A percentile compares a stretch with the other conserved stretches of the same genome.
These are phyloP conservation scores for Lasiosphaeria miniovina DNA, from an alignment of 495 filamentous ascomycete genomes.

Conservation along the genomic window DNA sequence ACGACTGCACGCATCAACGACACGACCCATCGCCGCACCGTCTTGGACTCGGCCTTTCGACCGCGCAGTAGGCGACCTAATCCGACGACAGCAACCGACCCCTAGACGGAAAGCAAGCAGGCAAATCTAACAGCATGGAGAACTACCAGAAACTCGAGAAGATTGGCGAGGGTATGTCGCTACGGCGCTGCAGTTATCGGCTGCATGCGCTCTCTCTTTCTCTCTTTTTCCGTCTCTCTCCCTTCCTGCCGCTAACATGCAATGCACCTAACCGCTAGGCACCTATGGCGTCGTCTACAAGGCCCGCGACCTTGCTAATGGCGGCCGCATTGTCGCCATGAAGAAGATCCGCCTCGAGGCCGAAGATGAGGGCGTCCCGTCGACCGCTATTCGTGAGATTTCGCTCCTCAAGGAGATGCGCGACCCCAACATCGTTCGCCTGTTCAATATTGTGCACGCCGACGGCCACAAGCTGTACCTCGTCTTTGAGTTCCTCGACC, in stretches of 20 bases:
- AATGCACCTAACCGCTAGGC: slow-evolving; percentile 46
- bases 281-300: slow-evolving; percentile 95
- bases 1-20: not conserved
- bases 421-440: slow-evolving; percentile 79
- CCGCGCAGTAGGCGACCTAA: not conserved
- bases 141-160: slow-evolving; percentile 99
- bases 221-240: slow-evolving; percentile 3
- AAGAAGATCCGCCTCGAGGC: slow-evolving; percentile 99
- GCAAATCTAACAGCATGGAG: slow-evolving; percentile 63
- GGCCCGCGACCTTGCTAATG: slow-evolving; percentile 74
- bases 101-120: not conserved
- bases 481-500: slow-evolving; percentile 90
- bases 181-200: not conserved
- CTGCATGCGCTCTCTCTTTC: not conserved
- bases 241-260: slow-evolving; percentile 3
- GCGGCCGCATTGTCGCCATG: slow-evolving; percentile 81
- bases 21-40: not conserved
- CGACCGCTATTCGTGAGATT: slow-evolving; percentile 95
- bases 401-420: slow-evolving; percentile 96
- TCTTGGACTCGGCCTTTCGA: not conserved
- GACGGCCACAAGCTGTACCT: slow-evolving; percentile 96
- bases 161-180: slow-evolving; percentile 84
- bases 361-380: slow-evolving; percentile 95
- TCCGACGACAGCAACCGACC: not conserved
- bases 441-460: slow-evolving; percentile 93